phyloP scores from a whole-genome alignment of 2,329 filamentous ascomycete genomes.

The Penicillium expansum region DNA sequence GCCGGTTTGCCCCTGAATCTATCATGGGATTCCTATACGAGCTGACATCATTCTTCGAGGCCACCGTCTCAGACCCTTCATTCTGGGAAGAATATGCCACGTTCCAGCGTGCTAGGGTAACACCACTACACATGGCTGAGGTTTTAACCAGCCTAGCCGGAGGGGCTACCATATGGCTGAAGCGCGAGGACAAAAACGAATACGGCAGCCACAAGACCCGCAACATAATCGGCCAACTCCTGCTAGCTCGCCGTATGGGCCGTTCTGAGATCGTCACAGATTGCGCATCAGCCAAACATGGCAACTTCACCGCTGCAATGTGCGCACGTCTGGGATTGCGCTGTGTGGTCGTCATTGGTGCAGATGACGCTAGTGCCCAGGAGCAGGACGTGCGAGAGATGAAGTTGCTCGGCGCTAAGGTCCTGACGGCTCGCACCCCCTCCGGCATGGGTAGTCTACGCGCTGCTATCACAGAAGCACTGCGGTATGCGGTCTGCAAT shows the following conservation, averaged over 20 bases:
- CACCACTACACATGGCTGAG: slow-evolving; percentile 19
- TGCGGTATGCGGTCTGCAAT: slow-evolving; percentile 28
- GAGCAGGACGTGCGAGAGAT: slow-evolving; percentile 23
- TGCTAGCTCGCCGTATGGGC: slow-evolving; percentile 24
- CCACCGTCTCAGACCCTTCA: slow-evolving; percentile 22
- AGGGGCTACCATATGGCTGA: slow-evolving; percentile 28
- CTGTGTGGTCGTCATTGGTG: slow-evolving; percentile 24
- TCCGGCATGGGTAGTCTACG: slow-evolving; percentile 25
- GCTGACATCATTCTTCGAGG: slow-evolving; percentile 26
- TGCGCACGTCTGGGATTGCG: slow-evolving; percentile 21
- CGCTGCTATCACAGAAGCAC: slow-evolving; percentile 27
- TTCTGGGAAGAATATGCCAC: slow-evolving; percentile 29
- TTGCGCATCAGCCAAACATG: slow-evolving; percentile 27
- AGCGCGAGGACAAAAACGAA: slow-evolving; percentile 25
- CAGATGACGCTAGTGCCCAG: slow-evolving; percentile 22
- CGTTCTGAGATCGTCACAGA: slow-evolving; percentile 25
- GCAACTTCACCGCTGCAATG: slow-evolving; percentile 24
- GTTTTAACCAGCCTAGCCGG: slow-evolving; percentile 18
- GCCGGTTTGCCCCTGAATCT: slow-evolving; percentile 29
- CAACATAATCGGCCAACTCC: slow-evolving; percentile 25
- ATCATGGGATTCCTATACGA: slow-evolving; percentile 27
- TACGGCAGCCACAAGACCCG: slow-evolving; percentile 26
- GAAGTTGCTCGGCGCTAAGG: slow-evolving; percentile 24
- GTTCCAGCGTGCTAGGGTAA: slow-evolving; percentile 17
- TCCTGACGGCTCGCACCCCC: slow-evolving; percentile 21